phyloP scores from a whole-genome alignment of 495 filamentous ascomycete genomes.

The Sporormia fimetaria region DNA sequence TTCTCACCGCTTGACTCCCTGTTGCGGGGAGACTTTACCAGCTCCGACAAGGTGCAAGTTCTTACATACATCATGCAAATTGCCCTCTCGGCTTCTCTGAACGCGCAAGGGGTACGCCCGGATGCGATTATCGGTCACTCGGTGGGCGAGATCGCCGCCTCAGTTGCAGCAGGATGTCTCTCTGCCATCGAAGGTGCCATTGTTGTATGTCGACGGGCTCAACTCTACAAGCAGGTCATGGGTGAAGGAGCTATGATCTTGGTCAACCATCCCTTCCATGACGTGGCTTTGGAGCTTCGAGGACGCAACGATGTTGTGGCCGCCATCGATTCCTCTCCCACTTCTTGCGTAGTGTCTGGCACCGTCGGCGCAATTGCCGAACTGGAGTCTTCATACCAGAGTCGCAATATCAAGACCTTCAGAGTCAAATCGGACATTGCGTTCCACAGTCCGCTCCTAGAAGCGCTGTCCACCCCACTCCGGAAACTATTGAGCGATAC shows the following conservation, averaged over 20 bases:
- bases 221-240: conserved; percentile 32
- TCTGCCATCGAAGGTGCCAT: conserved; percentile 28
- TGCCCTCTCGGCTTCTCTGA: conserved; percentile 26
- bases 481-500: no score
- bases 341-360: conserved; percentile 35
- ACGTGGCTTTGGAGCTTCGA: conserved; percentile 22
- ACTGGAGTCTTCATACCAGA: conserved; percentile 14
- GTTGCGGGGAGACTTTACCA: conserved; percentile 24
- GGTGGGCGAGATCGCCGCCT: conserved; percentile 32
- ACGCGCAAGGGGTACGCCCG: conserved; percentile 23
- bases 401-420: conserved; percentile 25
- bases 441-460: conserved; percentile 33
- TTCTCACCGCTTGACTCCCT: conserved; percentile 32
- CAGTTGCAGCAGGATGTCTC: conserved; percentile 28
- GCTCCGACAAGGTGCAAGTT: conserved; percentile 29
- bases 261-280: conserved; percentile 38
- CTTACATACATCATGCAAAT: conserved; percentile 32
- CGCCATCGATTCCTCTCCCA: conserved; percentile 38
- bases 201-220: conserved; percentile 30
- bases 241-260: conserved; percentile 45
- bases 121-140: conserved; percentile 34
- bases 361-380: conserved; percentile 19
- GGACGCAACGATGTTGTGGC: conserved; percentile 27
- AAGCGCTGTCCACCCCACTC: conserved; percentile 27
- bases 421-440: conserved; percentile 30